Evolutionary conservation across 2,329 filamentous ascomycete species (phyloP).

Genomic region (Remersonia thermophila): DNA sequence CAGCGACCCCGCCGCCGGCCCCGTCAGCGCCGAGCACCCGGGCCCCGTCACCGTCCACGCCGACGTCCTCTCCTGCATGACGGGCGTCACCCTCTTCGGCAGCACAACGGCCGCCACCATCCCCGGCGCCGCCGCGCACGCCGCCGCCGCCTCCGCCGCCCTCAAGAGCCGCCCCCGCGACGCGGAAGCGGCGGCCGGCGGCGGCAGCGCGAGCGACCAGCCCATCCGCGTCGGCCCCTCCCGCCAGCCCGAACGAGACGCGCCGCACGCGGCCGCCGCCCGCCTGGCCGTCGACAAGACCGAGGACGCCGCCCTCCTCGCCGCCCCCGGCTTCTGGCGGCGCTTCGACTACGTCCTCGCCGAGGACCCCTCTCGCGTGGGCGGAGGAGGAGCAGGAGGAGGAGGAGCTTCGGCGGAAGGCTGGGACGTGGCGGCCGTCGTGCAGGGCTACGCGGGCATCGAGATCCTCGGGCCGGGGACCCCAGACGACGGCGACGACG

Average conservation of each 20-base stretch:
- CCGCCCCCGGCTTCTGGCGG: constrained; percentile 45
- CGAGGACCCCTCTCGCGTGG: constrained; percentile 29
- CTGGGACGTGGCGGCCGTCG: constrained; percentile 45
- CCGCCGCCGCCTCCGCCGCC: neutral
- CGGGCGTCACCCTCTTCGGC: constrained; percentile 54
- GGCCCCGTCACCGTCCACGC: constrained; percentile 41
- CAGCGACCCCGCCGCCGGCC: neutral
- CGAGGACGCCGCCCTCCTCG: constrained; percentile 35
- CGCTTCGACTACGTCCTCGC: constrained; percentile 50
- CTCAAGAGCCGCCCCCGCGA: constrained; percentile 14
- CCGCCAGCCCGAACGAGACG: neutral
- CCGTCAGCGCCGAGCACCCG: constrained; percentile 16
- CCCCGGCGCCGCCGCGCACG: constrained; percentile 12
- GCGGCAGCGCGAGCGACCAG: constrained; percentile 1
- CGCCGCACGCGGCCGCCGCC: neutral
- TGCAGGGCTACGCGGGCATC: constrained; percentile 46
- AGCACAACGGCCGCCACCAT: constrained; percentile 27
- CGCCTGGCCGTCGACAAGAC: constrained; percentile 46
- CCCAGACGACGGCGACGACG: constrained; percentile 11
- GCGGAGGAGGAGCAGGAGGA: constrained; percentile 9
- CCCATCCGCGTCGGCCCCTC: constrained; percentile 1
- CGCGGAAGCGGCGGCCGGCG: neutral
- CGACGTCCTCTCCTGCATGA: constrained; percentile 58
- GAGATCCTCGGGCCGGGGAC: constrained; percentile 41
- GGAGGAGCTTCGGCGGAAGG: no score